phyloP scores from a whole-genome alignment of 2,329 filamentous ascomycete genomes.

The Plectosphaerella cucumerina region DNA sequence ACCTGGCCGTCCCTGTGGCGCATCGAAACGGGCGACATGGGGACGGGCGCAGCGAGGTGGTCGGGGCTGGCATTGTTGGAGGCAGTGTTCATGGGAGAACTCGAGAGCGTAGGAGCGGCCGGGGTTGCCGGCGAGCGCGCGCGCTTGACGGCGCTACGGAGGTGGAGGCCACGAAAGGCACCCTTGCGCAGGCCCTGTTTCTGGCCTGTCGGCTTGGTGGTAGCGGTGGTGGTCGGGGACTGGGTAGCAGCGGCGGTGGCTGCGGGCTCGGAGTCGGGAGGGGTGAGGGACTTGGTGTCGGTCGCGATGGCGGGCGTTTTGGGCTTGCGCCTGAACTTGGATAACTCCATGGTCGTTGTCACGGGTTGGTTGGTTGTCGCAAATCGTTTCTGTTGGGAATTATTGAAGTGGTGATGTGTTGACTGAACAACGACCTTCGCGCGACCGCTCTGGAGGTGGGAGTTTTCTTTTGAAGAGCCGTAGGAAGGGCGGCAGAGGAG shows the following conservation, averaged over 20 bases:
- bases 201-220: slow-evolving; percentile 9
- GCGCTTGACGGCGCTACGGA: slow-evolving; percentile 42
- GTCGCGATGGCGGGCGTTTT: slow-evolving; percentile 39
- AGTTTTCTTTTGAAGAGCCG: too few species aligned
- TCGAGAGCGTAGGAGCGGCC: slow-evolving; percentile 11
- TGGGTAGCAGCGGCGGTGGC: slow-evolving; percentile 10
- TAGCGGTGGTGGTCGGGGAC: slow-evolving; percentile 19
- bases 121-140: slow-evolving; percentile 34
- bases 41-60: not conserved
- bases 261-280: slow-evolving; percentile 17
- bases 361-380: not conserved
- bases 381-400: not conserved
- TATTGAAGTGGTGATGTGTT: not conserved
- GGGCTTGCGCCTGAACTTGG: slow-evolving; percentile 36
- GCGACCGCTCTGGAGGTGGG: too few species aligned
- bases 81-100: slow-evolving; percentile 20
- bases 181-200: slow-evolving; percentile 26
- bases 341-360: not conserved
- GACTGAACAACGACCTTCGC: not conserved
- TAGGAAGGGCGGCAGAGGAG: too few species aligned
- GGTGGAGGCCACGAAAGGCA: slow-evolving; percentile 40
- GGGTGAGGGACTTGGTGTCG: slow-evolving; percentile 22
- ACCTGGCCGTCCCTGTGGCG: slow-evolving; percentile 10
- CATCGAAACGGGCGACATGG: slow-evolving; percentile 10
- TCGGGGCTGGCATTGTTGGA: slow-evolving; percentile 29